Percentiles rank a stretch among this genome's conserved stretches.
These are phyloP conservation scores for Candida sp. DNA, from an alignment of 1,139 yeast species.

Conservation along the genomic window DNA sequence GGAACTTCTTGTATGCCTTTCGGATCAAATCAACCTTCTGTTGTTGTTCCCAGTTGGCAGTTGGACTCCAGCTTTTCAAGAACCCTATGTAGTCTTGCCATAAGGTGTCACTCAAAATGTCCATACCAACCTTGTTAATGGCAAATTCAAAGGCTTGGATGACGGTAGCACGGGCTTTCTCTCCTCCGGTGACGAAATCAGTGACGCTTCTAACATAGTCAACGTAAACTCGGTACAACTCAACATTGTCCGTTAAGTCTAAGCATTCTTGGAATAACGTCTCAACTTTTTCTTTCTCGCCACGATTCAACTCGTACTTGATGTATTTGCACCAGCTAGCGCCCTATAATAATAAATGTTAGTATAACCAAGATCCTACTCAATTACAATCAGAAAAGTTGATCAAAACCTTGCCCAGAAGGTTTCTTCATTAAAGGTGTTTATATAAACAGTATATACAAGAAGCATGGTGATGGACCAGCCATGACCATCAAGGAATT, in stretches of 20 bases:
- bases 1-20: conserved; percentile 71
- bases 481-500: not conserved
- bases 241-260: conserved; percentile 60
- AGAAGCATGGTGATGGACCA: not conserved
- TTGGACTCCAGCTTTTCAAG: conserved; percentile 77
- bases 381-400: conserved; percentile 1
- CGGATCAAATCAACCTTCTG: conserved; percentile 81
- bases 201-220: conserved; percentile 81
- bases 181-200: conserved; percentile 84
- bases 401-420: not conserved
- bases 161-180: conserved; percentile 76
- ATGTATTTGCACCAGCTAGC: conserved; percentile 78
- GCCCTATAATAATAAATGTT: conserved; percentile 35
- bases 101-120: conserved; percentile 68
- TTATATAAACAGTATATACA: conserved; percentile 1
- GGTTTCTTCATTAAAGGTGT: conserved; percentile 3
- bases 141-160: conserved; percentile 89
- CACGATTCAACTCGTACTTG: conserved; percentile 67
- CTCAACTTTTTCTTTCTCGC: conserved; percentile 73
- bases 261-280: conserved; percentile 65
- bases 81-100: conserved; percentile 91
- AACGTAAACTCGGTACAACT: conserved; percentile 76
- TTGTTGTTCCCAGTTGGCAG: conserved; percentile 86
- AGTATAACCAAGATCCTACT: conserved; percentile 8
- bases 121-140: conserved; percentile 76